Evolutionary conservation across 106 monocot genomes (phyloP).

Genomic region (Dendrobium officinale): DNA sequence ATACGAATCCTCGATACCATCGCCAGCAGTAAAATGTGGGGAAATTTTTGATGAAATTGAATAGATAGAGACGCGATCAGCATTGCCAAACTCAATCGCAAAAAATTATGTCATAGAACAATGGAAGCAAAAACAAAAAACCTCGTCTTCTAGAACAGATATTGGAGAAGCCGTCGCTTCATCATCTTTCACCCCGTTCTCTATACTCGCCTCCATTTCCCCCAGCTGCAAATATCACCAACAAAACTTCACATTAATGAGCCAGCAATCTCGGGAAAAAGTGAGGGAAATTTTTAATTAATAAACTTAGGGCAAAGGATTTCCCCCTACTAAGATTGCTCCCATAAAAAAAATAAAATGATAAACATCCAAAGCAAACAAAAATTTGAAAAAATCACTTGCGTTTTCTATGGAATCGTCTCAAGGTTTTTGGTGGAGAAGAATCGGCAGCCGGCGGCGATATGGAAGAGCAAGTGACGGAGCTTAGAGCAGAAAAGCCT

Average conservation of each 20-base stretch:
- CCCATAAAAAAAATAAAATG: background rate
- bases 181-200: slow-evolving; percentile 5
- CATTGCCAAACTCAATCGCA: background rate
- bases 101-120: background rate
- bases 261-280: background rate
- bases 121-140: background rate
- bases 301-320: background rate
- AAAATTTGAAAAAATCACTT: background rate
- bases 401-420: background rate
- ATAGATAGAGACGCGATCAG: background rate
- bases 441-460: background rate
- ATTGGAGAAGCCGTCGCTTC: background rate
- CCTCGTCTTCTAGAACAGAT: slow-evolving; percentile 7
- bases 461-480: background rate
- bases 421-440: background rate
- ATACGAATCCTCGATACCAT: background rate
- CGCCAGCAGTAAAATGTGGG: background rate
- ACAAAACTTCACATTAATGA: background rate
- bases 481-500: background rate
- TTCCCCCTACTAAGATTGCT: background rate
- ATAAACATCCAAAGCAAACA: background rate
- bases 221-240: background rate
- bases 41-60: background rate
- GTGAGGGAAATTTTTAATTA: background rate
- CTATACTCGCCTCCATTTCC: background rate